Base-by-base conservation (phyloP, 805 yeast species). In the Kodamaea neixiangensis region DNA sequence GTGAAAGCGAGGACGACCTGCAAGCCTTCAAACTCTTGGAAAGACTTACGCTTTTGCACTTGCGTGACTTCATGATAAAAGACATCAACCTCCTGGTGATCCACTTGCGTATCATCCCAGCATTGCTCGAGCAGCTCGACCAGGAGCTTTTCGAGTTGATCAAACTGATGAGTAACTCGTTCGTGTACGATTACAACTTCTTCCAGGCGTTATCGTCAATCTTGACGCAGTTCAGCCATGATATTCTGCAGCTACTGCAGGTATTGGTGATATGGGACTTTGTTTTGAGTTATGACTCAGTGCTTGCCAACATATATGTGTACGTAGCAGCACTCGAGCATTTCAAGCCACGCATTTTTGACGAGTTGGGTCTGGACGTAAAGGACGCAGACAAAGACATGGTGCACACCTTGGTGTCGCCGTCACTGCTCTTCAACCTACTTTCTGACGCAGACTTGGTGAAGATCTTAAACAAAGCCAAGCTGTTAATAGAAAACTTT, bases 61-160 rank as follows among this genome's bases (percentile, higher is more conserved):
- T 94, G 40, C 75, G 98, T 44, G 99, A 93, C 67, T 94, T 83
- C 63, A 87, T 93, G 96, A 76, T 89, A 65, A 79, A 85, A 3
- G 78, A 82, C 18, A 76, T 93, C 38, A 77, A 79, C 21, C 79
- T 87, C 7, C 78, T 96, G 0, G 66, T 89, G 9, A 79, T 78
- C 48, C 91, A 89, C 50, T 68, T 91, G 51, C 66, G 71, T 15
- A 65, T 92, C 17, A 80, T 94, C 2, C 91, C 96, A 0, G 76
- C 80, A 3, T 58, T 92, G 1, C 53, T 90, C 3, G 72, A 70
- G 20, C 56, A 60, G 2, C 67, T 74, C 2, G 96, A 89, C 57
- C 65, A 55, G 1, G 63, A 66, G 2, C 58, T 78, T 15, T 73
- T 83, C 11, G 71, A 67, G 14, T 53, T 69, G 2, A 50, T 75